Conservation (phyloP, 345 rosid species). For the Isatis tinctoria region DNA sequence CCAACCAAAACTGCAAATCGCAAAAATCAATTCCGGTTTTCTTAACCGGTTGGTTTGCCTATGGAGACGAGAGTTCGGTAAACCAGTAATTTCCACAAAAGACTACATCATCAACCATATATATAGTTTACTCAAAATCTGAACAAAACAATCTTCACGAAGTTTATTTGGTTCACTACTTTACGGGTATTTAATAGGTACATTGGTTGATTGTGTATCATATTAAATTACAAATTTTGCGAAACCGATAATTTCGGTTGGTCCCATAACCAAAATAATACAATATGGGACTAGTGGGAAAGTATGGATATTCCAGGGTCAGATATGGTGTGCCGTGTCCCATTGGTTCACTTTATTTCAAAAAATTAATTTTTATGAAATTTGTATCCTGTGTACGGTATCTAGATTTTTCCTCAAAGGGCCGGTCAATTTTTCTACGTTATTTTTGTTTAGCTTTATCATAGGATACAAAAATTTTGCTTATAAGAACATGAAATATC, state of each 20-base stretch:
- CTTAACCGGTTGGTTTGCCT: neutral
- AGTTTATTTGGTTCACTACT: neutral
- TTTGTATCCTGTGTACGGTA: neutral
- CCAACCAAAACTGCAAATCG: neutral
- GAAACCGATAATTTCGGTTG: neutral
- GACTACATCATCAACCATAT: neutral
- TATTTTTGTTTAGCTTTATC: neutral
- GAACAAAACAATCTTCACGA: neutral
- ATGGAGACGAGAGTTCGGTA: neutral
- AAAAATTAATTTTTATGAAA: neutral
- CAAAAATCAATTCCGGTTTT: neutral
- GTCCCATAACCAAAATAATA: neutral
- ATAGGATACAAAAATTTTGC: neutral
- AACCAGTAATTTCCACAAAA: neutral
- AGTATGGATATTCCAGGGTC: conserved; percentile 16
- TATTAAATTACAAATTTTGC: neutral
- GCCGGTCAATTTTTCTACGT: neutral
- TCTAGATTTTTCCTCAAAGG: neutral
- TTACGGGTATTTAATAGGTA: neutral
- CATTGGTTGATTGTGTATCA: neutral
- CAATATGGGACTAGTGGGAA: conserved; percentile 2
- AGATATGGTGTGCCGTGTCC: conserved; percentile 29
- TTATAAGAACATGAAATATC: neutral
- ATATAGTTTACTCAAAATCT: neutral
- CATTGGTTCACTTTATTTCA: conserved; percentile 16